phyloP scores from a whole-genome alignment of 306 rosid genomes.

The Vigna unguiculata region DNA sequence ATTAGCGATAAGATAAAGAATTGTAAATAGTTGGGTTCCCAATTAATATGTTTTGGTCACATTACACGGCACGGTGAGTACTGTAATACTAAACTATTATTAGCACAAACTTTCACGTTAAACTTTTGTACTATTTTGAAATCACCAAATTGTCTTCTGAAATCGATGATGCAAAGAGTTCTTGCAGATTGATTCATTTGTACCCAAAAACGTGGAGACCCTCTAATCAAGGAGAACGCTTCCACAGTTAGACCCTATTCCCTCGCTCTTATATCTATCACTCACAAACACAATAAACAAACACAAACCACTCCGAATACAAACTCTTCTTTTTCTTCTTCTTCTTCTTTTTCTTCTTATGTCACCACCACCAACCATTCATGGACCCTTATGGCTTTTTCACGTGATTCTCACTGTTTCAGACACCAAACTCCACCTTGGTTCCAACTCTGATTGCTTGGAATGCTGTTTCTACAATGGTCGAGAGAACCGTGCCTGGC shows the following conservation, averaged over 20 bases:
- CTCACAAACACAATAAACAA: neutral
- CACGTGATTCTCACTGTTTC: neutral
- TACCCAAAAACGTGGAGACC: constrained; percentile 20
- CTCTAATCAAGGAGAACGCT: constrained; percentile 40
- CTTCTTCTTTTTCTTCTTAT: constrained; percentile 19
- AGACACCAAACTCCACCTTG: constrained; percentile 12
- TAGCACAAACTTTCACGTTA: too few species aligned
- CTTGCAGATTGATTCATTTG: constrained; percentile 9
- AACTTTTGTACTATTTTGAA: neutral
- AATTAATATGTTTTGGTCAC: too few species aligned
- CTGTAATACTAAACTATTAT: too few species aligned
- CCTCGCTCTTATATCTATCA: constrained; percentile 29
- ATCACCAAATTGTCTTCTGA: neutral
- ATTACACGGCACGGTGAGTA: too few species aligned
- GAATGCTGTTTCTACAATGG: constrained; percentile 49
- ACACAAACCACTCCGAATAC: neutral
- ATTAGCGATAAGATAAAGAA: too few species aligned
- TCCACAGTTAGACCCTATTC: constrained; percentile 53
- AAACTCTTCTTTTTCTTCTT: constrained; percentile 15
- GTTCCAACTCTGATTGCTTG: constrained; percentile 21
- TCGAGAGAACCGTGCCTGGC: constrained; percentile 52
- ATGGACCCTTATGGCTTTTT: neutral
- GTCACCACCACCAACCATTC: neutral
- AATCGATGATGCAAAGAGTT: constrained; percentile 1
- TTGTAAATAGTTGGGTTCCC: too few species aligned